A percentile compares a stretch with the other conserved stretches of the same genome.
Evolutionary conservation across 371 early-diverging fungal genomes (phyloP).

Genomic region (Zopfochytrium polystomum): DNA sequence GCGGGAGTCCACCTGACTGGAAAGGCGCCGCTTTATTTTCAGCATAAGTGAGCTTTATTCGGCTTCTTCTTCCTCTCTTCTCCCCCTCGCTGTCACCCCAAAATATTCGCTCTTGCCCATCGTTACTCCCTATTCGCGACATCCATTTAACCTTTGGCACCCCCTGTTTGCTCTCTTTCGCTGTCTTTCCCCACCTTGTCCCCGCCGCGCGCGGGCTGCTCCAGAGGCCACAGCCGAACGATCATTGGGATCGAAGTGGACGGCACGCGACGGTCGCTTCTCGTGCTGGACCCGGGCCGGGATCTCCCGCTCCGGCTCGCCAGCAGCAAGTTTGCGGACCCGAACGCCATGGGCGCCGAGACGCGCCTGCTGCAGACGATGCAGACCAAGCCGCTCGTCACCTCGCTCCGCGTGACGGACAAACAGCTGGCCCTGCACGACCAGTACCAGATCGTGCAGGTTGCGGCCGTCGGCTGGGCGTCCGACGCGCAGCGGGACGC

Average conservation of each 20-base stretch:
- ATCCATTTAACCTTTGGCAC: too few relatives aligned
- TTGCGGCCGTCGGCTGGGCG: too few relatives aligned
- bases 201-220: background rate
- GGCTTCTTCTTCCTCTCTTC: too few relatives aligned
- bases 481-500: too few relatives aligned
- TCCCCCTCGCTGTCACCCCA: too few relatives aligned
- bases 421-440: background rate
- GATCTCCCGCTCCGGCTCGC: background rate
- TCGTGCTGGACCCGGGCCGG: slow-evolving; percentile 64
- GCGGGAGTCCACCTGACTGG: slow-evolving; percentile 44
- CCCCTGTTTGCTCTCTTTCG: too few relatives aligned
- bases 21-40: slow-evolving; percentile 68
- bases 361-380: too few relatives aligned
- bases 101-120: too few relatives aligned
- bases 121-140: too few relatives aligned
- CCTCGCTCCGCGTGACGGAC: slow-evolving; percentile 1
- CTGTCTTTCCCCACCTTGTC: background rate
- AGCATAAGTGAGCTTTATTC: too few relatives aligned
- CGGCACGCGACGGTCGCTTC: slow-evolving; percentile 47
- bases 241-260: slow-evolving; percentile 63
- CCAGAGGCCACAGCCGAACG: slow-evolving; percentile 66
- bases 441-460: slow-evolving; percentile 10
- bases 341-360: too few relatives aligned
- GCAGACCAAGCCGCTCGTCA: background rate
- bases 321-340: background rate